A percentile compares a stretch with the other conserved stretches of the same genome.
Evolutionary conservation across 805 yeast species (phyloP).

Genomic region (Metschnikowia proteae): DNA sequence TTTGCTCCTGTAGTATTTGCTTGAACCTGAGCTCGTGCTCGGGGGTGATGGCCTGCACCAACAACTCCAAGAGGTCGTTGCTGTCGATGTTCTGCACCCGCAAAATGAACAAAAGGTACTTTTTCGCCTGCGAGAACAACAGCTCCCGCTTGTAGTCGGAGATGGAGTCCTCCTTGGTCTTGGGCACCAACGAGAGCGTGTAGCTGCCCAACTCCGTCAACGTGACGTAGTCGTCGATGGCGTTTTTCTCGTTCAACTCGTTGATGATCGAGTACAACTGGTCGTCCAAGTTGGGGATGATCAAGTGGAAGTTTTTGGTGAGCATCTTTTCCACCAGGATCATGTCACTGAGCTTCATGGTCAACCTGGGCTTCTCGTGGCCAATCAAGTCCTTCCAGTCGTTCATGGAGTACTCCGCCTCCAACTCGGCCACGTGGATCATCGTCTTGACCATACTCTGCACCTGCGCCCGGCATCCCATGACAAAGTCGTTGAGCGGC

Average conservation of each 20-base stretch:
- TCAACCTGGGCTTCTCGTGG: conserved; percentile 44
- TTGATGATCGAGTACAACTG: conserved; percentile 44
- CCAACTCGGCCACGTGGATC: conserved; percentile 54
- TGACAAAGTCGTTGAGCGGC: conserved; percentile 73
- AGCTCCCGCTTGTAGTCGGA: conserved; percentile 57
- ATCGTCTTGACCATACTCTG: conserved; percentile 43
- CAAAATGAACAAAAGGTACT: conserved; percentile 77
- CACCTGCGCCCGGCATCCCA: conserved; percentile 46
- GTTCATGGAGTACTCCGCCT: conserved; percentile 54
- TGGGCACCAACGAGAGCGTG: conserved; percentile 55
- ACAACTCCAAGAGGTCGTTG: conserved; percentile 60
- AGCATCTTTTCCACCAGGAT: conserved; percentile 43
- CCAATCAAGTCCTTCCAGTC: conserved; percentile 64
- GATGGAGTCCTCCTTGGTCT: conserved; percentile 42
- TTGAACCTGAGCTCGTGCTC: conserved; percentile 66
- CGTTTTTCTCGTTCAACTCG: conserved; percentile 38
- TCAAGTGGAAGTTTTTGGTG: conserved; percentile 36
- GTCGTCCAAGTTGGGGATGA: conserved; percentile 53
- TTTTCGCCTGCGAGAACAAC: conserved; percentile 70
- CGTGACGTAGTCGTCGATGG: conserved; percentile 41
- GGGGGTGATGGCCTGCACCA: conserved; percentile 62
- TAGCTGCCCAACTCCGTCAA: conserved; percentile 50
- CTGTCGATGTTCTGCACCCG: conserved; percentile 64
- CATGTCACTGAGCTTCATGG: conserved; percentile 45
- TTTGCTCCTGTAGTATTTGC: conserved; percentile 36